These are phyloP conservation scores for Purpureocillium takamizusanense DNA, from an alignment of 2,329 filamentous ascomycete species.

Conservation along the genomic window DNA sequence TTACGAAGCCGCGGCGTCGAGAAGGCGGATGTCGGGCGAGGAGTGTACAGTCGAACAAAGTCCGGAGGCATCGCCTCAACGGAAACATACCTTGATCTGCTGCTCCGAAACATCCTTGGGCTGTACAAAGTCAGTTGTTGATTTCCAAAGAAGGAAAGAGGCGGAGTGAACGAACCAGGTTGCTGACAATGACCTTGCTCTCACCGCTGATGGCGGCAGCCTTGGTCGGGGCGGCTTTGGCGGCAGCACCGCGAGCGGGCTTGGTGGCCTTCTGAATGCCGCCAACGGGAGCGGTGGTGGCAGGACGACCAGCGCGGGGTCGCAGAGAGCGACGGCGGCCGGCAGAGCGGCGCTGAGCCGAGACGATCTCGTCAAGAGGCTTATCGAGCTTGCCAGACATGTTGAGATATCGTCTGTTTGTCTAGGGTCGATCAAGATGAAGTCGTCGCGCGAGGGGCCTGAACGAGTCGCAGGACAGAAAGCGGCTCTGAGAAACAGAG, in stretches of 20 bases:
- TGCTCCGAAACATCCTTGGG: constrained; percentile 92
- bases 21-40: constrained; percentile 26
- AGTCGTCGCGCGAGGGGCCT: too few species aligned
- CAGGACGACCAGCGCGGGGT: constrained; percentile 41
- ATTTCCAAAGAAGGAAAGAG: not conserved
- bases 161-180: constrained; percentile 63
- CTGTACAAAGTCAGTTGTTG: constrained; percentile 35
- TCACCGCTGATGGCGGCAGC: constrained; percentile 55
- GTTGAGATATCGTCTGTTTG: constrained; percentile 28
- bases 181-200: constrained; percentile 98
- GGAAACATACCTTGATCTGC: constrained; percentile 99
- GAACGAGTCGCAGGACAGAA: too few species aligned
- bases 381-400: constrained; percentile 97
- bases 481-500: too few species aligned
- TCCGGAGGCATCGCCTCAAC: constrained; percentile 63
- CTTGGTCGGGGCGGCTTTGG: constrained; percentile 57
- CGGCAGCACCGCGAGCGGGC: constrained; percentile 46
- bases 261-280: constrained; percentile 75
- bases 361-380: constrained; percentile 95
- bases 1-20: constrained; percentile 13
- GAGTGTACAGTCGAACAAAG: constrained; percentile 55
- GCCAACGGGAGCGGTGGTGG: constrained; percentile 64
- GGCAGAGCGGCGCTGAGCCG: constrained; percentile 56
- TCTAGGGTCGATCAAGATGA: constrained; percentile 28
- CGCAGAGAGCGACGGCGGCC: constrained; percentile 42